Base-by-base conservation (phyloP, 2,329 filamentous ascomycete genomes). In the Byssothecium circinans region DNA sequence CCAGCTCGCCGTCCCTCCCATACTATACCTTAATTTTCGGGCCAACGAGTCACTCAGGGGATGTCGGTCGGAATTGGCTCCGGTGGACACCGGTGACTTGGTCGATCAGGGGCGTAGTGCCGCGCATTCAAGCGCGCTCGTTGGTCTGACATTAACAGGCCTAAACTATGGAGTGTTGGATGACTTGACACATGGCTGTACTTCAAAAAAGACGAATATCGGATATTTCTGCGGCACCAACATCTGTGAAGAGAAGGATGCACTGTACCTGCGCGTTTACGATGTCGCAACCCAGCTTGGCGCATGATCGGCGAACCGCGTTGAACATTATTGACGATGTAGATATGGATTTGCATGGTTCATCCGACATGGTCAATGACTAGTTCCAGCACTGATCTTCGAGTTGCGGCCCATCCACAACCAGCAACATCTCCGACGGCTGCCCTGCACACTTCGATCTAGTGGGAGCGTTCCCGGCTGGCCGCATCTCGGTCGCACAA, bases 11-110 rank as follows among this genome's bases (percentile, higher is more conserved):
- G 3, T 41, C 6, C 33, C 17, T 15, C 20, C 41, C 19, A 12
- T 41, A 29, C 36, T 39, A 23, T 29, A 47, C 41, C 32, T 36
- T 30, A 23, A 15, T 27, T 41, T 43, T 29, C 42, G 20, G 40
- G 37, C 51, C 41, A 38, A 40, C 48, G 53, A 62, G 45, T 57
- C 53, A 32, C 47, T 41, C 20, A n/a, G 45, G 35, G 43, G 44
- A 35, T 56, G 42, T 54, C 57, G 51, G 42, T 54, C 57, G 51
- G 52, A 27, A 15, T 5, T 36, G 40, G 19, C 41, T 27, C 49
- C 57, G 60, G 58, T 52, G 57, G 60, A 57, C 48, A 42, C 57
- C 58, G 58, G 57, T 49, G 57, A 53, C 48, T 60, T 41, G 20
- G 46, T 42, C 41, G 43, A 41, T 47, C 35, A 15, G 25, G 22